Percentiles rank a stretch among this genome's conserved stretches.
phyloP scores from a whole-genome alignment of 2,329 filamentous ascomycete genomes.

The Madurella mycetomatis region DNA sequence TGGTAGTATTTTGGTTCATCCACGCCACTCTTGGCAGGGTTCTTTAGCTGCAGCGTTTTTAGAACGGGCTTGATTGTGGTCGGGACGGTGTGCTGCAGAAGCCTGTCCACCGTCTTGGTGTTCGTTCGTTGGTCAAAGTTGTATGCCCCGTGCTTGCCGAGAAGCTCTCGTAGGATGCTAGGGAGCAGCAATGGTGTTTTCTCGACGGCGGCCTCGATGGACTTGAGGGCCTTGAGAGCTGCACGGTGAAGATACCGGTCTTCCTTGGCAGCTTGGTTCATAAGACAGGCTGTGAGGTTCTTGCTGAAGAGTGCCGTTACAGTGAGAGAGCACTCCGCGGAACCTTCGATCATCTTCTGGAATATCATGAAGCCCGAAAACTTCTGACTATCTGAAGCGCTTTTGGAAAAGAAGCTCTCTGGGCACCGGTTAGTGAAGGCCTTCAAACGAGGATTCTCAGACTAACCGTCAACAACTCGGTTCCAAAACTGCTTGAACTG shows the following conservation, averaged over 20 bases:
- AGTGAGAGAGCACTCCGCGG: slow-evolving; percentile 45
- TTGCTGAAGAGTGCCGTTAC: slow-evolving; percentile 67
- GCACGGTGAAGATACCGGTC: slow-evolving; percentile 77
- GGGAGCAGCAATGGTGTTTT: slow-evolving; percentile 55
- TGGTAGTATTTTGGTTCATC: slow-evolving; percentile 43
- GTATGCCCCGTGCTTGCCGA: slow-evolving; percentile 64
- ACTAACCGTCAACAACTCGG: slow-evolving; percentile 77
- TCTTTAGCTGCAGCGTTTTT: slow-evolving; percentile 41
- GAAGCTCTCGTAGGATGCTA: slow-evolving; percentile 61
- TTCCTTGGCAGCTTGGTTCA: slow-evolving; percentile 74
- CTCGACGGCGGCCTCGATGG: slow-evolving; percentile 62
- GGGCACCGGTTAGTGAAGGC: slow-evolving; percentile 16
- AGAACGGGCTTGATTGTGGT: slow-evolving; percentile 53
- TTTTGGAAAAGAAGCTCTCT: slow-evolving; percentile 80
- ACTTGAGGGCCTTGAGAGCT: slow-evolving; percentile 70
- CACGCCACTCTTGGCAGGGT: slow-evolving; percentile 29
- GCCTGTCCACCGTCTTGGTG: slow-evolving; percentile 74
- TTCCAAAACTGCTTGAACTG: slow-evolving; percentile 78
- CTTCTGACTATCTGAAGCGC: slow-evolving; percentile 82
- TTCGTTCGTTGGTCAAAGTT: slow-evolving; percentile 85
- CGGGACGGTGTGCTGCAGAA: slow-evolving; percentile 58
- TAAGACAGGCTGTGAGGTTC: slow-evolving; percentile 75
- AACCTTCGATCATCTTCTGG: slow-evolving; percentile 62
- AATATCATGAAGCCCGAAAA: slow-evolving; percentile 89
- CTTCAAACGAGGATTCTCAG: background rate